A percentile compares a stretch with the other conserved stretches of the same genome.
These are phyloP conservation scores for Ascochyta rabiei DNA, from an alignment of 2,329 filamentous ascomycete species.

Conservation along the genomic window DNA sequence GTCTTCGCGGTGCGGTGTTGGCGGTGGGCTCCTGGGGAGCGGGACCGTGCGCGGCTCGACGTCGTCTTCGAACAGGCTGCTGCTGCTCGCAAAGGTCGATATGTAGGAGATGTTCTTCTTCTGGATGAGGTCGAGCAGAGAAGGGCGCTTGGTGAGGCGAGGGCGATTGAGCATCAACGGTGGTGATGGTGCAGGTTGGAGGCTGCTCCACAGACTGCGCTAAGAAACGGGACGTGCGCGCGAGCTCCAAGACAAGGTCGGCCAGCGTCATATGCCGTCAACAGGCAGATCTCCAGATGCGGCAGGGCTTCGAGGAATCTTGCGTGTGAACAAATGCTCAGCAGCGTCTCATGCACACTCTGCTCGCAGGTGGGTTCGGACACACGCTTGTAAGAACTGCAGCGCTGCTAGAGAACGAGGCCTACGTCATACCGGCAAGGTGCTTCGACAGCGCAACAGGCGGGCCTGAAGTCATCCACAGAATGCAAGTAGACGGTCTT, in stretches of 20 bases:
- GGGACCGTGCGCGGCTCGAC: constrained; percentile 39
- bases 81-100: constrained; percentile 44
- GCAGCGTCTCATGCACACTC: not conserved
- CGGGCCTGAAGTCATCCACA: not conserved
- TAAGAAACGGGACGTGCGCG: constrained; percentile 15
- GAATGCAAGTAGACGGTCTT: not conserved
- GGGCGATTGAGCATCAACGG: constrained; percentile 62
- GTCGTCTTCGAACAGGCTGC: constrained; percentile 32
- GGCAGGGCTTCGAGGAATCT: not conserved
- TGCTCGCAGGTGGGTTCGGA: constrained; percentile 3
- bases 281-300: not conserved
- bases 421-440: constrained; percentile 23
- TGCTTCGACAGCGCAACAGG: constrained; percentile 1
- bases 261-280: constrained; percentile 14
- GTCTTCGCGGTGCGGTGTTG: constrained; percentile 38
- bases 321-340: not conserved
- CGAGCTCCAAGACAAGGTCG: constrained; percentile 4
- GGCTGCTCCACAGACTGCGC: constrained; percentile 20
- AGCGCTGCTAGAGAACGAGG: constrained; percentile 9
- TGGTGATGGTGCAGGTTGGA: constrained; percentile 27
- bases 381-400: constrained; percentile 12
- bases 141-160: constrained; percentile 64
- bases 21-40: constrained; percentile 44
- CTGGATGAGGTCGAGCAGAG: constrained; percentile 66
- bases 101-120: constrained; percentile 56